Evolutionary conservation across 768 basidiomycete genomes (phyloP).

Genomic region (Boletus reticuloceps): DNA sequence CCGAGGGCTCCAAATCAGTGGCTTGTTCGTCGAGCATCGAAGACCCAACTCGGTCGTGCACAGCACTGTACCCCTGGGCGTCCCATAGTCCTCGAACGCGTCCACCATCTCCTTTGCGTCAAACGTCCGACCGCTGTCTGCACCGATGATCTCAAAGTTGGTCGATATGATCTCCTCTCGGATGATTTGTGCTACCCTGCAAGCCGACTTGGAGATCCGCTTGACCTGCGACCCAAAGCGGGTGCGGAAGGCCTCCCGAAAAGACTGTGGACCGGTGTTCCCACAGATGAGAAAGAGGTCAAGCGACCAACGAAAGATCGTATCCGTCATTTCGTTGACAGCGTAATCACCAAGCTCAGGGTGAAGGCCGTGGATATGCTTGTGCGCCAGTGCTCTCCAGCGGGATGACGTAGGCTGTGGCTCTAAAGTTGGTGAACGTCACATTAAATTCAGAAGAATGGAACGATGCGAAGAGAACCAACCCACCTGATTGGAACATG

Average conservation of each 20-base stretch:
- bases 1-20: constrained; percentile 11
- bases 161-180: constrained; percentile 78
- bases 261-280: constrained; percentile 44
- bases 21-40: constrained; percentile 54
- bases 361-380: constrained; percentile 64
- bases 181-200: constrained; percentile 59
- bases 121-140: constrained; percentile 52
- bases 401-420: constrained; percentile 76
- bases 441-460: constrained; percentile 13
- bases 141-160: constrained; percentile 66
- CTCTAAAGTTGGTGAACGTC: constrained; percentile 37
- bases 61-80: constrained; percentile 51
- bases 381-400: constrained; percentile 74
- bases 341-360: constrained; percentile 65
- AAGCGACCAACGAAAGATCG: constrained; percentile 68
- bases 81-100: constrained; percentile 59
- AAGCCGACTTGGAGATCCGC: constrained; percentile 62
- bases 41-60: constrained; percentile 74
- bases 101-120: constrained; percentile 54
- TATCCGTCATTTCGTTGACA: constrained; percentile 68
- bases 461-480: constrained; percentile 2
- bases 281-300: constrained; percentile 68
- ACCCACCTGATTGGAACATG: constrained; percentile 53
- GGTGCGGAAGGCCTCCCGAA: constrained; percentile 40
- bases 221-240: constrained; percentile 61